A percentile compares a stretch with the other conserved stretches of the same genome.
phyloP scores from a whole-genome alignment of 768 basidiomycete species.

The Xerocomus potaroensis region DNA sequence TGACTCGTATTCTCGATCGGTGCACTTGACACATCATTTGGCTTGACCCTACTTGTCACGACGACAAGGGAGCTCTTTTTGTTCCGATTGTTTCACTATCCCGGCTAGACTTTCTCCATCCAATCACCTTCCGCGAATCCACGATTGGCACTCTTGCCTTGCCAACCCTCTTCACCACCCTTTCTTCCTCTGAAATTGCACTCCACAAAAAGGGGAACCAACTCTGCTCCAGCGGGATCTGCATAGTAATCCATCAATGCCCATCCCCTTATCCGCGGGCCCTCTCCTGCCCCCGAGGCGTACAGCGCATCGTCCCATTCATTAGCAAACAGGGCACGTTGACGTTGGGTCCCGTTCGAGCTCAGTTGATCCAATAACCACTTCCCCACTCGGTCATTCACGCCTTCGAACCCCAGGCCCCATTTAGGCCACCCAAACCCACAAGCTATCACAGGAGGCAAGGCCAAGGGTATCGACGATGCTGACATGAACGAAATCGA shows the following conservation, averaged over 20 bases:
- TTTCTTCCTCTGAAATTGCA: conserved; percentile 64
- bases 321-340: not conserved
- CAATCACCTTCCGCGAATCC: too few species aligned
- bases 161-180: conserved; percentile 42
- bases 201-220: conserved; percentile 69
- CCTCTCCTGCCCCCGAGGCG: not conserved
- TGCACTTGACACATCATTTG: not conserved
- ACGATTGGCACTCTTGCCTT: too few species aligned
- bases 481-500: conserved; percentile 82
- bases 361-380: conserved; percentile 63
- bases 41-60: not conserved
- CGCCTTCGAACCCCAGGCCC: conserved; percentile 80
- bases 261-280: conserved; percentile 66
- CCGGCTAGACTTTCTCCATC: too few species aligned
- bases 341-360: not conserved
- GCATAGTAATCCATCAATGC: conserved; percentile 68
- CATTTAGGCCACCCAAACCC: conserved; percentile 80
- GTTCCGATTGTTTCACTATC: not conserved
- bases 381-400: conserved; percentile 67
- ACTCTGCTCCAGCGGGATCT: conserved; percentile 46
- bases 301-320: not conserved
- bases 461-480: conserved; percentile 71
- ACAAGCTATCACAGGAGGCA: conserved; percentile 71
- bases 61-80: not conserved
- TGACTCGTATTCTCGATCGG: not conserved